Evolutionary conservation across 768 basidiomycete genomes (phyloP).

Genomic region (Suillus subluteus): DNA sequence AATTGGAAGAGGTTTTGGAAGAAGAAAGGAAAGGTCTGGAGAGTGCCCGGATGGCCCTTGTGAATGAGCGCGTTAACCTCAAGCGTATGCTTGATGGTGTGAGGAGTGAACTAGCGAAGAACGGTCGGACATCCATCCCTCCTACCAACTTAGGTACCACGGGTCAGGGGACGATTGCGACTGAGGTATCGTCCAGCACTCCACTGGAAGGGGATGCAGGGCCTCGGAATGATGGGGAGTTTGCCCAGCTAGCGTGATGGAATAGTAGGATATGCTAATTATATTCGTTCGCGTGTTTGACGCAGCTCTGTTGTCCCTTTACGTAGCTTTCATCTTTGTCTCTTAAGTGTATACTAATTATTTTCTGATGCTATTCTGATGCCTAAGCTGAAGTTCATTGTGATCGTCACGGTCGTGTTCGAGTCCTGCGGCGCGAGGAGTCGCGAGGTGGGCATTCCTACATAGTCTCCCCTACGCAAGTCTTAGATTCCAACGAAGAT

Average conservation of each 20-base stretch:
- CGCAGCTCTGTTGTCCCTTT: neutral
- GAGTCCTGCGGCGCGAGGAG: no score
- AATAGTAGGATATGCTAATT: constrained; percentile 24
- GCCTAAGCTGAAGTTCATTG: neutral
- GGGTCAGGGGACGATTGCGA: constrained; percentile 61
- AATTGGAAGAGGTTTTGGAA: constrained; percentile 89
- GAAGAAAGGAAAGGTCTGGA: constrained; percentile 88
- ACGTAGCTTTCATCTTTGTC: neutral
- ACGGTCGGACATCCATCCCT: constrained; percentile 43
- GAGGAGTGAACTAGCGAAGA: constrained; percentile 63
- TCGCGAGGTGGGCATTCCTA: neutral
- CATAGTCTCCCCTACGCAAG: neutral
- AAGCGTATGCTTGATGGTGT: constrained; percentile 75
- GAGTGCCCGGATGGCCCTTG: constrained; percentile 75
- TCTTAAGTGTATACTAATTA: constrained; percentile 9
- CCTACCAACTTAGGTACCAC: constrained; percentile 53
- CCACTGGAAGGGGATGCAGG: constrained; percentile 55
- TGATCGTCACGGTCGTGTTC: neutral
- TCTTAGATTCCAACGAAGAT: neutral
- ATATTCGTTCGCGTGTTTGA: constrained; percentile 28
- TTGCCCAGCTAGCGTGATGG: constrained; percentile 50
- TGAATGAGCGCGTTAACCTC: constrained; percentile 75
- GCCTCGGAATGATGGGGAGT: constrained; percentile 58
- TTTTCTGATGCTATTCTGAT: neutral
- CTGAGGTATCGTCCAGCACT: constrained; percentile 51